Conservation (phyloP, 495 filamentous ascomycete species). For the Thermochaetoides thermophila region DNA sequence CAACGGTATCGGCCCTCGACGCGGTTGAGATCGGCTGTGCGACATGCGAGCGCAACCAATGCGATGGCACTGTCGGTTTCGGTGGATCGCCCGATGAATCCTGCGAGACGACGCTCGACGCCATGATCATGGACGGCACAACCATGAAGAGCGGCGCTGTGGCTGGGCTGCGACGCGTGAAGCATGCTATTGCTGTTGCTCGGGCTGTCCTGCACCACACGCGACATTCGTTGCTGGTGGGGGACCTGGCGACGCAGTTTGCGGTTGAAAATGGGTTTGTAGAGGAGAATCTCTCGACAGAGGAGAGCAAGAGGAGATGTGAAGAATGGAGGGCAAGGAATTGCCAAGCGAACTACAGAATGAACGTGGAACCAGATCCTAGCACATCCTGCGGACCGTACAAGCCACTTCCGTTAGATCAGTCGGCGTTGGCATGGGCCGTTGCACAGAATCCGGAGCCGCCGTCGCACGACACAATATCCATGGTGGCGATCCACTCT, state of each 20-base stretch:
- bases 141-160: slow-evolving; percentile 32
- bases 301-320: slow-evolving; percentile 19
- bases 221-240: slow-evolving; percentile 29
- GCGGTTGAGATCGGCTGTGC: slow-evolving; percentile 30
- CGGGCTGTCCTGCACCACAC: slow-evolving; percentile 31
- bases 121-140: slow-evolving; percentile 31
- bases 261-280: slow-evolving; percentile 29
- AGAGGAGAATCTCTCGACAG: slow-evolving; percentile 24
- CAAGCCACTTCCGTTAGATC: slow-evolving; percentile 8
- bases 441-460: not conserved
- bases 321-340: slow-evolving; percentile 20
- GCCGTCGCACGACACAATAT: slow-evolving; percentile 31
- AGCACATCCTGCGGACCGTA: slow-evolving; percentile 27
- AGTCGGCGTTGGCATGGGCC: not conserved
- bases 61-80: slow-evolving; percentile 32
- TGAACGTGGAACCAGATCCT: slow-evolving; percentile 24
- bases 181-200: slow-evolving; percentile 29
- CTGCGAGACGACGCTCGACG: slow-evolving; percentile 36
- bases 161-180: slow-evolving; percentile 28
- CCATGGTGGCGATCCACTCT: slow-evolving; percentile 27
- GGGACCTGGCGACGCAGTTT: slow-evolving; percentile 31
- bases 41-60: slow-evolving; percentile 30
- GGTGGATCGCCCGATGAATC: slow-evolving; percentile 33
- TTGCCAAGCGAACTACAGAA: slow-evolving; percentile 29
- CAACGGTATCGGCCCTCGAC: slow-evolving; percentile 22